Base-by-base conservation (phyloP, 192 early-diverging fungal genomes). In the Physocladia obscura region DNA sequence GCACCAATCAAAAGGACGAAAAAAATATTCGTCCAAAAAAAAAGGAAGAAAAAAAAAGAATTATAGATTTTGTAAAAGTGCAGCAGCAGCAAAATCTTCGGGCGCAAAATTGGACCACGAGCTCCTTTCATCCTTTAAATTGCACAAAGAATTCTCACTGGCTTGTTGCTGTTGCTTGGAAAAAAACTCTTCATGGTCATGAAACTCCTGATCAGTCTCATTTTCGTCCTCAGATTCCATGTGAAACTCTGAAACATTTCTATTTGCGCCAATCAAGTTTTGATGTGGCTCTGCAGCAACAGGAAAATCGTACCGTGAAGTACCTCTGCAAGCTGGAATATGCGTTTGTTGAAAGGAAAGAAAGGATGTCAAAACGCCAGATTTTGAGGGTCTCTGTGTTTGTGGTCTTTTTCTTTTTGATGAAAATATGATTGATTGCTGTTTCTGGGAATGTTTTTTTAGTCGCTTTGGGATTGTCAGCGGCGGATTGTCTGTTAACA, bases 31-130 rank as follows among this genome's bases (percentile, higher is more conserved):
- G 8, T 54, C 22, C 13, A 11, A 54, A 8, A 54, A 54, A 11
- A 54, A 22, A 11, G 13, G 24, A 54, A 11, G 13, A 22, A 26
- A 54, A 11, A 54, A 11, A 54, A 54, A 26, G 22, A 54, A 11
- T 54, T 8, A 44, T 13, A 44, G 40, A 13, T 38, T 17, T 38
- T 65, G 62, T 4, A 65, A 30, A 30, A 65, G 26, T 8, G 62
- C 62, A 1, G 52, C 62, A 31, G 62, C 62, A 22, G 49, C 48
- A 22, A 65, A 35, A 47, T 65, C 62, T 26, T 65, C 62, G 8
- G 62, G 62, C 24, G 48, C 62, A 34, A 65, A 65, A 27, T 51
- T 35, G n/a, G n/a, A 27, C 62, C 62, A 65, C n/a, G n/a, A n/a
- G n/a, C n/a, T n/a, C n/a, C n/a, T n/a, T n/a, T n/a, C n/a, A n/a